These are phyloP conservation scores for Alternaria ethzedia DNA, from an alignment of 2,329 filamentous ascomycete species.

Conservation along the genomic window DNA sequence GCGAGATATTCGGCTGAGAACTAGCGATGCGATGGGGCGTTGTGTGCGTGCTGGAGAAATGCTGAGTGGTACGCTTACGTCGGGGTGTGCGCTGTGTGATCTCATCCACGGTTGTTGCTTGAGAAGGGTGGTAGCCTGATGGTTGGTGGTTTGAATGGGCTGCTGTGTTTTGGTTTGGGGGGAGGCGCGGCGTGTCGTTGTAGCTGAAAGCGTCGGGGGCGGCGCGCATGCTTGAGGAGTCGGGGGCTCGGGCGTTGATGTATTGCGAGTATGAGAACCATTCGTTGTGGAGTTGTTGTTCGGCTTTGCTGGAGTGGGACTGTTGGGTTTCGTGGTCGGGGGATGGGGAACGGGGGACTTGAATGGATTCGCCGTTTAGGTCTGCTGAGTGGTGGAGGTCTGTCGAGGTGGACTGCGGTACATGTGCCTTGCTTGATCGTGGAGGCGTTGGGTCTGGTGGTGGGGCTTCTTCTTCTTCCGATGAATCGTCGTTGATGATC, in stretches of 20 bases:
- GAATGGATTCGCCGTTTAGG: constrained; percentile 26
- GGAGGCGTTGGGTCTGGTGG: constrained; percentile 9
- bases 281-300: constrained; percentile 41
- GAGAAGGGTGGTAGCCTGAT: constrained; percentile 26
- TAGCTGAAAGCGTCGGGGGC: constrained; percentile 36
- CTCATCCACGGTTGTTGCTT: constrained; percentile 45
- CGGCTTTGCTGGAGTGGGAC: constrained; percentile 42
- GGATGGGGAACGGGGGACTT: constrained; percentile 31
- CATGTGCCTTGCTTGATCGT: neutral
- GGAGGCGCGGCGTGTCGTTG: constrained; percentile 26
- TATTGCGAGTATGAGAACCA: constrained; percentile 44
- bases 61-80: constrained; percentile 19
- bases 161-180: neutral
- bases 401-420: neutral
- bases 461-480: constrained; percentile 21
- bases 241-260: constrained; percentile 14
- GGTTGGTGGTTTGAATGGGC: neutral
- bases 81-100: constrained; percentile 30
- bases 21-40: constrained; percentile 31
- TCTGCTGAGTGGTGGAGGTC: constrained; percentile 18
- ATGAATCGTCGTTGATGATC: constrained; percentile 30
- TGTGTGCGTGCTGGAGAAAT: constrained; percentile 19
- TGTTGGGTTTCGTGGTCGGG: constrained; percentile 28
- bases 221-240: constrained; percentile 39
- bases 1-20: constrained; percentile 28